Evolutionary conservation across 164 flowering plant species (phyloP).

Genomic region (Nymphaea colorata): DNA sequence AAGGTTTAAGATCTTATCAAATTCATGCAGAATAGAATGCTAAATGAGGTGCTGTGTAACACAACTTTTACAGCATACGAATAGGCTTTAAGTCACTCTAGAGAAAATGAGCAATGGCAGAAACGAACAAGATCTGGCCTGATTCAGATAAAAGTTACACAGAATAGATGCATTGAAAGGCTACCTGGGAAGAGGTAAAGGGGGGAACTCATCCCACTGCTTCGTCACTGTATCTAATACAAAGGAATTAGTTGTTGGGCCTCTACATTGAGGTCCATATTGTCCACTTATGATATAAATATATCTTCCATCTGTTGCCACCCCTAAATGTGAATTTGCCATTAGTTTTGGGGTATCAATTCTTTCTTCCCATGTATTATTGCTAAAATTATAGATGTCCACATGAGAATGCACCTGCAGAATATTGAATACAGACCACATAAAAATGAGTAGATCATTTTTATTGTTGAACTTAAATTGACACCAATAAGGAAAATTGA

Average conservation of each 20-base stretch:
- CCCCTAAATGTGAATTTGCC: conserved; percentile 94
- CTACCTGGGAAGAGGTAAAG: conserved; percentile 86
- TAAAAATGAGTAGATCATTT: neutral
- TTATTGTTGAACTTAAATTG: too few relatives aligned
- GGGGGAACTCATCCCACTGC: conserved; percentile 53
- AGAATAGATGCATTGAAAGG: neutral
- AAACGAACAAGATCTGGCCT: too few relatives aligned
- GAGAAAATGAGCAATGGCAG: too few relatives aligned
- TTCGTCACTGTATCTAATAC: conserved; percentile 65
- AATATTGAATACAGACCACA: neutral
- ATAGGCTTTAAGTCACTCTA: too few relatives aligned
- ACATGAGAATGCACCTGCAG: conserved; percentile 92
- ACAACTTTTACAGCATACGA: too few relatives aligned
- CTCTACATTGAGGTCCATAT: conserved; percentile 93
- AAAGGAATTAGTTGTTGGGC: conserved; percentile 53
- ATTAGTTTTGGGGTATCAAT: conserved; percentile 84
- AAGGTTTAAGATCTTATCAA: too few relatives aligned
- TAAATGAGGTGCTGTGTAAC: too few relatives aligned
- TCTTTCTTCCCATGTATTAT: conserved; percentile 70
- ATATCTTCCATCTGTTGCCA: conserved; percentile 86
- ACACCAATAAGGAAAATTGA: neutral
- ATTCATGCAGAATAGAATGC: too few relatives aligned
- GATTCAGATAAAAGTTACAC: too few relatives aligned
- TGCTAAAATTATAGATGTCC: conserved; percentile 68
- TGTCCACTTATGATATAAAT: conserved; percentile 81